A percentile compares a stretch with the other conserved stretches of the same genome.
phyloP scores from a whole-genome alignment of 164 flowering plant species.

The Annona cherimola region DNA sequence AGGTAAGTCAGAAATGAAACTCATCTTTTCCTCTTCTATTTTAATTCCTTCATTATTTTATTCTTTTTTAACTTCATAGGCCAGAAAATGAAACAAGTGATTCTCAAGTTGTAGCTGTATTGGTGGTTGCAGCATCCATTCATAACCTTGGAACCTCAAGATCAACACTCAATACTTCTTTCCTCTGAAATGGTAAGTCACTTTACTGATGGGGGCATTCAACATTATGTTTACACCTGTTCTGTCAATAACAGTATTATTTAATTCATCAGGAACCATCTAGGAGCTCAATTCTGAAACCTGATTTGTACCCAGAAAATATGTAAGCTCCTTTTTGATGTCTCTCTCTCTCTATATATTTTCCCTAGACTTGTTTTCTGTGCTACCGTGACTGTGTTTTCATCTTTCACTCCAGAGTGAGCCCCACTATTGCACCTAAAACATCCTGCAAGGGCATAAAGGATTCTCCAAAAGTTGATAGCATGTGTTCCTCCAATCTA shows the following conservation, averaged over 20 bases:
- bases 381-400: slow-evolving; percentile 2
- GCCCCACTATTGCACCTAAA: slow-evolving; percentile 22
- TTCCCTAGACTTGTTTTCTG: neutral
- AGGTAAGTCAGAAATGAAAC: slow-evolving; percentile 35
- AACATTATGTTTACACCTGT: slow-evolving; percentile 1
- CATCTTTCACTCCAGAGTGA: slow-evolving; percentile 36
- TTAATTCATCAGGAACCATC: slow-evolving; percentile 36
- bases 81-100: neutral
- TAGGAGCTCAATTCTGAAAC: slow-evolving; percentile 26
- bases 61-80: neutral
- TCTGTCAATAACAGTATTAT: slow-evolving; percentile 9
- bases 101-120: slow-evolving; percentile 2
- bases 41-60: neutral
- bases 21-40: neutral
- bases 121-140: slow-evolving; percentile 60
- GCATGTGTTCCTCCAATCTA: slow-evolving; percentile 46
- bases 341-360: neutral
- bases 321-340: slow-evolving; percentile 37
- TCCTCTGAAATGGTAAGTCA: slow-evolving; percentile 38
- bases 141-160: slow-evolving; percentile 39
- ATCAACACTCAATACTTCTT: slow-evolving; percentile 24
- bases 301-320: slow-evolving; percentile 29
- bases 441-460: slow-evolving; percentile 34
- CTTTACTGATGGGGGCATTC: neutral
- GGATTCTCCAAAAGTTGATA: slow-evolving; percentile 34